Evolutionary conservation across 768 basidiomycete species (phyloP), one percentile per base, ranked within the genome.

Genomic region (Leccinum sublutescens): DNA sequence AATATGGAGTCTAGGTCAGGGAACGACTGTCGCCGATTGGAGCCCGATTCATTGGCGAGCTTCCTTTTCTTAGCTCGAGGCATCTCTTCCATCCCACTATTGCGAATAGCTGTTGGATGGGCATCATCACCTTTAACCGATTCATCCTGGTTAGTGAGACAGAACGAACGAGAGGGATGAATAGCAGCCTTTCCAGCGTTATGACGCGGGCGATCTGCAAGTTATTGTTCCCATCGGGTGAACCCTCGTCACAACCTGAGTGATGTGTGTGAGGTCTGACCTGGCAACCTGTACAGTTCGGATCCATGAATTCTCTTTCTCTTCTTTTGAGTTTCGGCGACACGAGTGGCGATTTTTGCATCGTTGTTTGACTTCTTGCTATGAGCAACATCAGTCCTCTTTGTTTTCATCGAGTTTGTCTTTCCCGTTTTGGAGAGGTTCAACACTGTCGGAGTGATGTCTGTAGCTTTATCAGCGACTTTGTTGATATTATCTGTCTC

Each of bases 171-270:
- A 59, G 31, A 4, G 50, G 2, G 14, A 36, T 14, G 31, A 49
- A 56, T 51, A 25, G 52, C 25, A 51, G 25, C 75, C 88, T 69
- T 71, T 93, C 95, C 60, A 98, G 76, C 8, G 92, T 93, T 66
- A 98, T 97, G 58, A 80, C 69, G 25, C 96, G 82, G 17, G 88
- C 93, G 51, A 97, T 74, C 61, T 88, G 84, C 58, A 98, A 73
- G 14, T 95, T 95, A 77, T 98, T 95, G 65, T 89, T 77, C 27
- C 94, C 91, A 78, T 97, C 94, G 19, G 95, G 95, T 57, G 93
- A 95, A 33, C 96, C 96, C 59, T 91, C 87, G 65, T 94, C 91
- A 67, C 95, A 95, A 12, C 93, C 93, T 95, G 57, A 58, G 50
- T 55, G 43, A n/a, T 50, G 45, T 59, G 50, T 43, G 52, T 63